These are phyloP conservation scores for Musa beccarii DNA, from an alignment of 176 grass and related monocot genomes.

Conservation along the genomic window DNA sequence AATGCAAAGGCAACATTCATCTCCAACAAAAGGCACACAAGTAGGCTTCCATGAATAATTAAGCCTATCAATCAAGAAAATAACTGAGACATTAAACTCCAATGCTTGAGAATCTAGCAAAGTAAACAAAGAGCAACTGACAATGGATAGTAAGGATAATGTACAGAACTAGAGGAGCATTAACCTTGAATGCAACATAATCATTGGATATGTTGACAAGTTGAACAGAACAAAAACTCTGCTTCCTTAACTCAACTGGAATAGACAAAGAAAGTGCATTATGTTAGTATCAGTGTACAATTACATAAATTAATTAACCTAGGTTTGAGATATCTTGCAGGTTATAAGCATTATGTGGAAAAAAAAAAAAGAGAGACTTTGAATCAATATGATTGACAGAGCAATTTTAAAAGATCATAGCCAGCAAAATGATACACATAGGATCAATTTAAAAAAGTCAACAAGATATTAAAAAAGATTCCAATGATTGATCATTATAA, in stretches of 20 bases:
- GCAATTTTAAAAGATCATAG: too few relatives aligned
- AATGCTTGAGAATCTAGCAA: not conserved
- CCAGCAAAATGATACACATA: too few relatives aligned
- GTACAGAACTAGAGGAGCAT: not conserved
- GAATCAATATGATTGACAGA: too few relatives aligned
- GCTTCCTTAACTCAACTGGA: slow-evolving; percentile 12
- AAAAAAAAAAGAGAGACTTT: too few relatives aligned
- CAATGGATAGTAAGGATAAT: too few relatives aligned
- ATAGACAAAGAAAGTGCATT: not conserved
- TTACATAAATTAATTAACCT: not conserved
- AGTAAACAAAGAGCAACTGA: too few relatives aligned
- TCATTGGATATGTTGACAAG: slow-evolving; percentile 10
- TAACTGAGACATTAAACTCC: not conserved
- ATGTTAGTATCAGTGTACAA: not conserved
- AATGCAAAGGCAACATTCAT: not conserved
- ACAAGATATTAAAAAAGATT: too few relatives aligned
- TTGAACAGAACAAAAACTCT: slow-evolving; percentile 4
- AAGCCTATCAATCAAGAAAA: not conserved
- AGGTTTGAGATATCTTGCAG: not conserved
- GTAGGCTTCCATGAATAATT: not conserved
- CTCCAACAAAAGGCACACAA: not conserved
- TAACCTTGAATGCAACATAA: slow-evolving; percentile 20
- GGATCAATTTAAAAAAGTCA: too few relatives aligned
- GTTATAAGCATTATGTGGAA: too few relatives aligned
- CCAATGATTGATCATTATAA: too few relatives aligned